Evolutionary conservation across 345 rosid species (phyloP), one percentile per base, ranked within the genome.

Genomic region (Triadica sebifera): DNA sequence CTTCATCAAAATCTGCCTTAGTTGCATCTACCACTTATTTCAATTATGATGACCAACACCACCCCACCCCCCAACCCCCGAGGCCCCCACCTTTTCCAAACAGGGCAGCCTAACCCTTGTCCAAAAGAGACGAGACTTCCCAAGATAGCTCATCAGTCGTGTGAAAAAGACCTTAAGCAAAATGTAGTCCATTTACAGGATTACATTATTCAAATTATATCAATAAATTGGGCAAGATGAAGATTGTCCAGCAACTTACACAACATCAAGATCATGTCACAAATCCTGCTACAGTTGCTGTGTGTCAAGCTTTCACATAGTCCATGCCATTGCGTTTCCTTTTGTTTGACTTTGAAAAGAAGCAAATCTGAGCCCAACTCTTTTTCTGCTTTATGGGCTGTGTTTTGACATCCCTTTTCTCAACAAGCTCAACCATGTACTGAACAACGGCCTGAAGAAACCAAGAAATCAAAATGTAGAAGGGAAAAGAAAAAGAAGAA

Each of bases 301-400:
- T 69, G 41, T 41, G 72, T 82, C 77, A 85, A 77, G 87, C 73
- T 81, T 88, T 89, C 46, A 92, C 87, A 55, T 83, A 89, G 81
- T 89, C 97, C 81, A 82, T 75, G 72, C 86, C 86, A 67, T 63
- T 81, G 57, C 94, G 97, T 81, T 93, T 96, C 84, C 94, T 89
- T 82, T 96, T 96, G 87, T 89, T 91, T 67, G 99, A 87, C 81
- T 83, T 91, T 9, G 98, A 89, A 79, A 93, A 93, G 87, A 88
- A 96, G 76, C 97, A 96, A 20, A 91, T 91, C 73, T 88, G 93
- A 53, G 91, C 87, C 99, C 98, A 95, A 78, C 90, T 86, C 89
- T 89, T 95, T 79, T 88, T 95, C 80, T 90, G 96, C 86, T 91
- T 95, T 73, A 79, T 76, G 0, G 91, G 86, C 70, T 73, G 86